Percentiles rank a stretch among this genome's conserved stretches.
phyloP scores from a whole-genome alignment of 495 filamentous ascomycete species.

The Aspergillus bertholletiae region DNA sequence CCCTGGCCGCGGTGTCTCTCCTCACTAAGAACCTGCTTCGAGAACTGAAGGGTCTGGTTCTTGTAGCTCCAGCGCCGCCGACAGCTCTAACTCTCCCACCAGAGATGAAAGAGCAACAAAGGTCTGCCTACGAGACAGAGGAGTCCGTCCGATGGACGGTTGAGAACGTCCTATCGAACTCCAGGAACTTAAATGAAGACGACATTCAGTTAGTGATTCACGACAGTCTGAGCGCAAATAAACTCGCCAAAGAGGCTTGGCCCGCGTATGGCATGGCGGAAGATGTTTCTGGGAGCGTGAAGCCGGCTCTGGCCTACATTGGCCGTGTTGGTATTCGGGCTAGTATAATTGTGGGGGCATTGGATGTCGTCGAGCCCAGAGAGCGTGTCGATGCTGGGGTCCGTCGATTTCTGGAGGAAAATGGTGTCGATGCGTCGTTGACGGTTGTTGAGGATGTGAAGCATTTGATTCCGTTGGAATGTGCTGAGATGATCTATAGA shows the following conservation, averaged over 20 bases:
- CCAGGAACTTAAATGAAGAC: conserved; percentile 10
- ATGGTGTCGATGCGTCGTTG: conserved; percentile 8
- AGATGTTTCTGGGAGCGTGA: conserved; percentile 25
- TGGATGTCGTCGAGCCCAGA: conserved; percentile 33
- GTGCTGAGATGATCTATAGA: background rate
- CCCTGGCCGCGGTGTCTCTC: conserved; percentile 23
- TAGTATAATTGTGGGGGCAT: conserved; percentile 24
- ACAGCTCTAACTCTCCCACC: conserved; percentile 26
- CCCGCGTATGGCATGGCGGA: conserved; percentile 37
- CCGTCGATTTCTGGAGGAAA: conserved; percentile 11
- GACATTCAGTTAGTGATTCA: conserved; percentile 22
- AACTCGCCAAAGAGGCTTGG: conserved; percentile 35
- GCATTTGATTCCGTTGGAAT: conserved; percentile 18
- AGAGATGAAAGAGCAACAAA: conserved; percentile 35
- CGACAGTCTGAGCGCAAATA: conserved; percentile 29
- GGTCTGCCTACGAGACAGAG: conserved; percentile 26
- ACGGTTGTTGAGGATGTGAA: conserved; percentile 6
- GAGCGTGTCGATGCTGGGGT: conserved; percentile 31
- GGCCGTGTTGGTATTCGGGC: conserved; percentile 4
- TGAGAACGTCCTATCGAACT: conserved; percentile 32
- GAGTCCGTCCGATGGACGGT: conserved; percentile 29
- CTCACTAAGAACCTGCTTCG: conserved; percentile 5
- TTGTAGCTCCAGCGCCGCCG: conserved; percentile 35
- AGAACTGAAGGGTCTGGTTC: conserved; percentile 27
- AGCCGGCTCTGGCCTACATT: background rate